Evolutionary conservation across 495 filamentous ascomycete species (phyloP).

Genomic region (Podospora anserina): DNA sequence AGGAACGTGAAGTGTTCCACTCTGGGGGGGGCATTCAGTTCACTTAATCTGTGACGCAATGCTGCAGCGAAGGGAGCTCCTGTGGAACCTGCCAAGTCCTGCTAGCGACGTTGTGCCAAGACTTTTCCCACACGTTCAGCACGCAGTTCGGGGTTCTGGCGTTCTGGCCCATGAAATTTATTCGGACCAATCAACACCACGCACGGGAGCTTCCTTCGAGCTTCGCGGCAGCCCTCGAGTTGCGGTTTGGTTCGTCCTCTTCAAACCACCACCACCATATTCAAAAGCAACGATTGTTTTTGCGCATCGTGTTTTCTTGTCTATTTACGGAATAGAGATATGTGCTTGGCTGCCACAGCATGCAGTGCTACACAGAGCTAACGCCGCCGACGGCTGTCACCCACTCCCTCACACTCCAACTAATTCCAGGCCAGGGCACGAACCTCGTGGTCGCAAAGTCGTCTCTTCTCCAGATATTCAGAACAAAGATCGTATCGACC

Average conservation of each 20-base stretch:
- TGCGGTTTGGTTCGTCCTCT: not conserved
- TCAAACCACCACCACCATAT: not conserved
- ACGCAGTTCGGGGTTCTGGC: not conserved
- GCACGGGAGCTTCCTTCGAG: slow-evolving; percentile 1
- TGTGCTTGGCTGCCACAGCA: slow-evolving; percentile 27
- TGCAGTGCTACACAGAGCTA: slow-evolving; percentile 83
- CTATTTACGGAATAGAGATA: slow-evolving; percentile 20
- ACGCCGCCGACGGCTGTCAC: slow-evolving; percentile 89
- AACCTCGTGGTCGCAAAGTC: slow-evolving; percentile 88
- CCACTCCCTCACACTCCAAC: slow-evolving; percentile 75
- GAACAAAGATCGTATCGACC: slow-evolving; percentile 51
- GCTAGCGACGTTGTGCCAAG: not conserved
- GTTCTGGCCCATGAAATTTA: slow-evolving; percentile 13
- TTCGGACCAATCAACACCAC: slow-evolving; percentile 7
- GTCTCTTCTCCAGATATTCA: slow-evolving; percentile 87
- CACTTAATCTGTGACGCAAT: slow-evolving; percentile 30
- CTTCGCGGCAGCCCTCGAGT: slow-evolving; percentile 2
- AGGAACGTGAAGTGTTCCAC: not conserved
- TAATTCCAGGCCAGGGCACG: slow-evolving; percentile 67
- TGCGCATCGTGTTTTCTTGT: not conserved
- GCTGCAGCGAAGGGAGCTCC: slow-evolving; percentile 23
- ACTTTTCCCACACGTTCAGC: not conserved
- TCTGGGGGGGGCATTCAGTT: not conserved
- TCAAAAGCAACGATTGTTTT: not conserved
- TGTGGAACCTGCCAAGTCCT: slow-evolving; percentile 15